Evolutionary conservation across 140 eudicot genomes (phyloP), one percentile per base, ranked within the genome.

Genomic region (Senecio squalidus): DNA sequence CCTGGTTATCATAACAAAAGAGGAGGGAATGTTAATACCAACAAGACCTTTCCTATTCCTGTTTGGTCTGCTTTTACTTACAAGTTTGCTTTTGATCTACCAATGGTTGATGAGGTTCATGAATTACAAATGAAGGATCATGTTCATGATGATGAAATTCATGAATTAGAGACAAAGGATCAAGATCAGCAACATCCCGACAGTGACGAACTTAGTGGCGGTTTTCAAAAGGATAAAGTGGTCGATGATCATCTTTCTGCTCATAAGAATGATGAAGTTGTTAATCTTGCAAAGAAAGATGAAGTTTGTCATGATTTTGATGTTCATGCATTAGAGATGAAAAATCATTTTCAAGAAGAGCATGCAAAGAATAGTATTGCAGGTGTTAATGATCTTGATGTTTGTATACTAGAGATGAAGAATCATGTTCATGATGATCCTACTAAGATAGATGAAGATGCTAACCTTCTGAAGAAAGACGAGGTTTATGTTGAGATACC

Each of bases 1-100:
- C 80, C 78, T 0, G 85, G 88, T 20, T 84, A 77, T 68, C 62
- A 48, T 26, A 78, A 76, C 69, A 84, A 69, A 76, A 66, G 71
- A 61, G 94, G 85, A 58, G 78, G 84, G 29, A 69, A 48, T 10
- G 17, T 25, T 17, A 27, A 51, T 10, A 17, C 70, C 9, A 65
- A 82, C 65, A 51, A 72, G 44, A 25, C 72, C 16, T 82, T 78
- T 56, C 90, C 76, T 21, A 29, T 82, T 5, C 81, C 69, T 9
- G 17, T 82, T 2, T 24, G 11, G 20, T 53, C 16, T 15, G 79
- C 82, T 62, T 75, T 14, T 30, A 75, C 85, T 30, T 82, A 39
- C 60, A 78, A 62, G 66, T 82, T 82, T 38, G 27, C 21, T 14
- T 56, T 56, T 56, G 29, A 67, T 60, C 11, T 67, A 22, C 65